Conservation (phyloP, 805 yeast species). For the Ogataea degrootiae region DNA sequence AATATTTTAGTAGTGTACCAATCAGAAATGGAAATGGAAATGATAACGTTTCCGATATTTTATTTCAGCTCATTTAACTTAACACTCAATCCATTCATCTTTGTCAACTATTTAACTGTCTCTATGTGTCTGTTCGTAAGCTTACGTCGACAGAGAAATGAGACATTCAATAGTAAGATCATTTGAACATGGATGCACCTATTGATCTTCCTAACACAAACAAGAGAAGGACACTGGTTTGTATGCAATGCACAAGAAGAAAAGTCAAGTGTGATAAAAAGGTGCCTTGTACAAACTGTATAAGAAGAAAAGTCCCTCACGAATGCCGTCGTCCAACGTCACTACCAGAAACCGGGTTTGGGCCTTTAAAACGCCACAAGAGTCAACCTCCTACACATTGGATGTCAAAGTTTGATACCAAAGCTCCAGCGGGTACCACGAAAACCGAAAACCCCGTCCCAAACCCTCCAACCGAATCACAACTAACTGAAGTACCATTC, state of each 20-base stretch:
- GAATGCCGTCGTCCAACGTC: conserved; percentile 13
- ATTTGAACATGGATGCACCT: neutral
- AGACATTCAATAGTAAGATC: no score
- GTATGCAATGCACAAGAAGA: conserved; percentile 19
- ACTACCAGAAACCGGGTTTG: neutral
- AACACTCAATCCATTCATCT: no score
- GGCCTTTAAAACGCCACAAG: neutral
- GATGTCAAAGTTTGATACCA: neutral
- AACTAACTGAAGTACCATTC: conserved; percentile 2
- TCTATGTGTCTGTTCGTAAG: no score
- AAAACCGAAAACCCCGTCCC: neutral
- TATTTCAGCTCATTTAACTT: no score
- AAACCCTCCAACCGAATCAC: neutral
- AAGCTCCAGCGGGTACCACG: neutral
- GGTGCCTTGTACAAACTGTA: conserved; percentile 21
- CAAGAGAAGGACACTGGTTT: conserved; percentile 13
- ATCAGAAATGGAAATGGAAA: no score
- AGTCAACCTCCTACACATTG: neutral
- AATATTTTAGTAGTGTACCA: no score
- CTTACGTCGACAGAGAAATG: no score
- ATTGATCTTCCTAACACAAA: neutral
- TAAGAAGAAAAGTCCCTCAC: conserved; percentile 13
- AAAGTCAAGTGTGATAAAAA: conserved; percentile 24
- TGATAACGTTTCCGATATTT: no score
- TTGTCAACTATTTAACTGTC: no score